Base-by-base conservation (phyloP, 306 rosid species). In the Sicyos edulis region DNA sequence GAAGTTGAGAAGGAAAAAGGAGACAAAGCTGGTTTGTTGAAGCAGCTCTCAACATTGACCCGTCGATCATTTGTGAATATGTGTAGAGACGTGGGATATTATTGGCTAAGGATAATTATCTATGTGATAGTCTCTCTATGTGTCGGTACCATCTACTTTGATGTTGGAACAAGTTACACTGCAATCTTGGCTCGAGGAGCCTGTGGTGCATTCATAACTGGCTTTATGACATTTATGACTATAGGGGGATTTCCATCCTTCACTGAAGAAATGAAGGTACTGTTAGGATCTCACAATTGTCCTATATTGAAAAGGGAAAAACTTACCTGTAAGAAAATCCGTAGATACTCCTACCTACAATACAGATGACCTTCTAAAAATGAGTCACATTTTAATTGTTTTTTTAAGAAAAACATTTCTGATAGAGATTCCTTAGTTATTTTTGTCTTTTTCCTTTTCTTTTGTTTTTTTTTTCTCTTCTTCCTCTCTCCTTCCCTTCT, bases 171-270 rank as follows among this genome's bases (percentile, higher is more conserved):
- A 5, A 75, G 97, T 82, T 93, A 93, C 77, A 81, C 91, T 72
- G 88, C 99, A 8, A 93, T 93, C 84, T 79, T 91, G n/a, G 99
- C 99, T 4, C 82, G 99, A 7, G 92, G 91, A 63, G 96, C 99
- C 21, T 93, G 99, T 49, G 97, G 95, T 61, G 99, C 85, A n/a
- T 93, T 93, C 61, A 83, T 93, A 53, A 87, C 96, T 16, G 99
- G 99, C 67, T 93, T 93, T 24, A 93, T 93, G 99, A 93, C 99
- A 74, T 93, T 93, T 78, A 93, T 93, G 99, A 88, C 99, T 10
- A 93, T 93, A 45, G 99, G 99, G 61, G 99, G 99, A 62, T 93
- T 93, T 82, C 99, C 99, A 45, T 93, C 97, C 6, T 93, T 91
- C 32, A 71, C 87, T 50, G 99, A 93, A 78, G 99, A 93, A 86